These are phyloP conservation scores for Erodium texanum DNA, from an alignment of 441 rosid species.

Conservation along the genomic window DNA sequence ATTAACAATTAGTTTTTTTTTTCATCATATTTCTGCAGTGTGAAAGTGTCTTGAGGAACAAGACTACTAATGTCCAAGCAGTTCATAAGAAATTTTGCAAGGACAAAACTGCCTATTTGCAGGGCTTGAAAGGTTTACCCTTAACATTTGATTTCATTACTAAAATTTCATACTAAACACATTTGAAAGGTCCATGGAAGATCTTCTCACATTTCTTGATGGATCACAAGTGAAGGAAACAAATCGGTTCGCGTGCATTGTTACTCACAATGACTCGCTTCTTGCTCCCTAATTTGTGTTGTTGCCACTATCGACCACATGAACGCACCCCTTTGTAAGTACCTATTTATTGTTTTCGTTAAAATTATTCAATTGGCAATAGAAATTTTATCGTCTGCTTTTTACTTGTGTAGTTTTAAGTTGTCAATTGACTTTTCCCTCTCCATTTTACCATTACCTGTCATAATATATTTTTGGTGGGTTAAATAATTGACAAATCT, in stretches of 20 bases:
- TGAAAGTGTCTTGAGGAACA: too few species aligned
- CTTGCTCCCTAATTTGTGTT: constrained; percentile 56
- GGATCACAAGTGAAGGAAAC: constrained; percentile 36
- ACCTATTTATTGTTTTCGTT: neutral
- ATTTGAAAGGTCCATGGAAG: constrained; percentile 68
- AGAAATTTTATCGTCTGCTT: too few species aligned
- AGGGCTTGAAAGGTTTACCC: too few species aligned
- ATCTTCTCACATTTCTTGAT: constrained; percentile 59
- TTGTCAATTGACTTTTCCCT: neutral
- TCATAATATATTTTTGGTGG: neutral
- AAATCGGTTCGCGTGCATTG: constrained; percentile 51
- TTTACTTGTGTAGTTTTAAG: neutral
- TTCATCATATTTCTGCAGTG: too few species aligned
- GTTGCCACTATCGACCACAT: constrained; percentile 92
- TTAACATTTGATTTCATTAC: too few species aligned
- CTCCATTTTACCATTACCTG: too few species aligned
- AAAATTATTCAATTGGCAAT: neutral
- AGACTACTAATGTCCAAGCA: too few species aligned
- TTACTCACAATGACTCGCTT: constrained; percentile 65
- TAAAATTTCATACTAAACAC: too few species aligned
- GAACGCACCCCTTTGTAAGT: constrained; percentile 76
- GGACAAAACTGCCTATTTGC: too few species aligned
- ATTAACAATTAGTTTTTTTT: too few species aligned
- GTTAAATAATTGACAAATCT: neutral
- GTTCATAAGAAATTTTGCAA: too few species aligned